Percentiles rank a stretch among this genome's conserved stretches.
phyloP scores from a whole-genome alignment of 306 rosid genomes.

The Trichosanthes cucumerina region DNA sequence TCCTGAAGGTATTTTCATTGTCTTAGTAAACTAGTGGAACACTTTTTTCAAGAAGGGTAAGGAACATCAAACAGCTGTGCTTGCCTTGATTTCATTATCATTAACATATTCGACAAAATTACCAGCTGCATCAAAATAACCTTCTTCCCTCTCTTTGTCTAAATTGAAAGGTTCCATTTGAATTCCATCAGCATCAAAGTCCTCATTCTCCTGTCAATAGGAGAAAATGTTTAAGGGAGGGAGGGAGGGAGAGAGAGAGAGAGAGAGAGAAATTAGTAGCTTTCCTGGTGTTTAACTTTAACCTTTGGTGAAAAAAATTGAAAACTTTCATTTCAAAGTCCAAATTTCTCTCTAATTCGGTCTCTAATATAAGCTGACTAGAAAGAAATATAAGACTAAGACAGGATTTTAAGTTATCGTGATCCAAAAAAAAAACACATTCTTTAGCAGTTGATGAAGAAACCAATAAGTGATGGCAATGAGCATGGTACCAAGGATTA shows the following conservation, averaged over 20 bases:
- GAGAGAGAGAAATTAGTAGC: neutral
- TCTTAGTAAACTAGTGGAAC: slow-evolving; percentile 7
- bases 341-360: neutral
- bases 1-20: slow-evolving; percentile 39
- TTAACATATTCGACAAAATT: slow-evolving; percentile 74
- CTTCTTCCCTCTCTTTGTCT: slow-evolving; percentile 84
- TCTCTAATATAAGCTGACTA: neutral
- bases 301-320: neutral
- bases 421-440: neutral
- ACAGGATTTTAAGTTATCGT: neutral
- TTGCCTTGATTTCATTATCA: slow-evolving; percentile 44
- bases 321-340: neutral
- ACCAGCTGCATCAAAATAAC: slow-evolving; percentile 72
- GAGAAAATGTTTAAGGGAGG: neutral
- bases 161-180: slow-evolving; percentile 89
- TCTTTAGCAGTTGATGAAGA: neutral
- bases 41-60: neutral
- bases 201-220: slow-evolving; percentile 13
- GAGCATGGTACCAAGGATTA: neutral
- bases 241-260: neutral
- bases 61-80: neutral
- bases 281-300: neutral
- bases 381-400: neutral
- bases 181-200: slow-evolving; percentile 68
- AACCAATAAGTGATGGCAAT: neutral